Evolutionary conservation across 2,329 filamentous ascomycete genomes (phyloP), one percentile per base, ranked within the genome.

Genomic region (Corinectria fuckeliana): DNA sequence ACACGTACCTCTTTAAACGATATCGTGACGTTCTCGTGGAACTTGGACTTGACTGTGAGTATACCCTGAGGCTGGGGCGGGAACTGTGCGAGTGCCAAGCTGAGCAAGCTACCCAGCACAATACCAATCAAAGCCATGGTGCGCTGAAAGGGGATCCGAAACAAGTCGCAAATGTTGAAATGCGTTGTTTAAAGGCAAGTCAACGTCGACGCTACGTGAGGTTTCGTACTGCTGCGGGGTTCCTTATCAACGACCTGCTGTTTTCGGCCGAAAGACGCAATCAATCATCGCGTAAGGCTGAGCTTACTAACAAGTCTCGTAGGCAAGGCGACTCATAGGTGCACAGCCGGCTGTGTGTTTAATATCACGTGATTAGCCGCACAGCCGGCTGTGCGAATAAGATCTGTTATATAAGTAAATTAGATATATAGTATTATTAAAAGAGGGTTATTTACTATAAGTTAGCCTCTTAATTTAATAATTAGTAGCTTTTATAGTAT

Each of bases 41-140:
- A 45, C 21, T 54, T 63, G 26, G 60, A 62, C 16, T 59, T 60
- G 4, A 62, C 60, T 4, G 60, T 56, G 11, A 50, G 48, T 6
- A 66, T 50, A n/a, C 62, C 55, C 26, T 57, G 42, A 4, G 66
- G 69, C 16, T 51, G 34, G 1, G 66, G 65, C 14, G 68, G 68
- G 21, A 70, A 71, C 14, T 71, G 69, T 13, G 66, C 66, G 11
- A 34, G 14, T 3, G 50, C 53, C 6, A 60, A 9, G 32, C 58
- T 28, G 13, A 50, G 44, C 26, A 55, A 48, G 20, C 47, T 48
- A 3, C 38, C 30, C 11, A 59, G 9, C 6, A 50, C 11, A 7
- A 59, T 2, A 2, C 16, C 20, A 0, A 18, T 10, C n/a, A 50
- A 26, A 16, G 21, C 11, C 50, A 59, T 50, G 16, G n/a, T 28